Base-by-base conservation (phyloP, 768 basidiomycete species). In the Chlorophyllum brunneum region DNA sequence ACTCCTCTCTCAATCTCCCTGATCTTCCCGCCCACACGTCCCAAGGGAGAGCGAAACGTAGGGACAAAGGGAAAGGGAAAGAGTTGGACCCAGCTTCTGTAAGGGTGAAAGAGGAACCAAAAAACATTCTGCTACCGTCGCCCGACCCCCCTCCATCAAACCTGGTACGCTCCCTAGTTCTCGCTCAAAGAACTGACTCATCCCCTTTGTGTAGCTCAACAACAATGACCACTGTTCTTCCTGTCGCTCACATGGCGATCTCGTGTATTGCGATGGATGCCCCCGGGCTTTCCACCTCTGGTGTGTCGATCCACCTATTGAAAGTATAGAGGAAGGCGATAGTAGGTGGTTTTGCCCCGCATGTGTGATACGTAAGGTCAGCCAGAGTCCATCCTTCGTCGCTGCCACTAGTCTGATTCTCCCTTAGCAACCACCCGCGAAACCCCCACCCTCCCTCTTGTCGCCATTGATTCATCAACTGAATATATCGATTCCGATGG, bases 191-290 rank as follows among this genome's bases (percentile, higher is more conserved):
- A 54, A 44, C 36, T 53, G 30, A 58, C 42, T 51, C 50, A 41
- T 51, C 44, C 34, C 45, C 54, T 45, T 31, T 57, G 47, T 48
- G 44, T 48, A 80, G 76, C 64, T 77, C 47, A 72, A 72, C 60
- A 91, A 92, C 67, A 83, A 92, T 64, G 89, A 92, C 64, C 87
- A 92, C 62, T 92, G 89, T 63, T 91, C 88, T 56, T 80, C 89
- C 15, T 92, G 89, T 66, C 83, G 85, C 60, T 90, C 86, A 22
- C 71, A 72, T 58, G 95, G 95, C 42, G 81, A 88, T 38, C 78
- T 98, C 55, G 82, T 99, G 16, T 98, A 97, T 66, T 99, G 97
- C 68, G 97, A 98, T 67, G 94, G 95, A 16, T 99, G 97, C 66
- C 92, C 95, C 30, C 75, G 88, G 57, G 92, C 94, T 5, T 99